phyloP scores from a whole-genome alignment of 2,329 filamentous ascomycete species.

The Botrytis aclada region DNA sequence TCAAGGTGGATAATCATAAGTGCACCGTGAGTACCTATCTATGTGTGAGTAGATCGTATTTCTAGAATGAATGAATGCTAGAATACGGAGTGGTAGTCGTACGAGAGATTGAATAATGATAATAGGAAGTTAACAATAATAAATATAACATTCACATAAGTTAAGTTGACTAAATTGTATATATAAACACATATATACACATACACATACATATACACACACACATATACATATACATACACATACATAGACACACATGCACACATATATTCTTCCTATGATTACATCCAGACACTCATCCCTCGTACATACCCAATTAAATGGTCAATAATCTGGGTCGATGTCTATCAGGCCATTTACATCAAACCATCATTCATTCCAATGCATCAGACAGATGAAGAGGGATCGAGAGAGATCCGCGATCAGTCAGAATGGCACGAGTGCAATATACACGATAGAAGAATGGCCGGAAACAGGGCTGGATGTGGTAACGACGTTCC shows the following conservation, averaged over 20 bases:
- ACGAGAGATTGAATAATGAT: background rate
- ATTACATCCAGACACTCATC: background rate
- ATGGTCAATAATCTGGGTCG: background rate
- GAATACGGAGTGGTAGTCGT: background rate
- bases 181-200: background rate
- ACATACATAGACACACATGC: no score
- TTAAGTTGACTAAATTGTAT: no score
- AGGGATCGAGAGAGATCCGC: background rate
- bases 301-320: background rate
- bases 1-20: no score
- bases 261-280: background rate
- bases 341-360: background rate
- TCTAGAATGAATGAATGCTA: background rate
- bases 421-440: background rate
- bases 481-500: background rate
- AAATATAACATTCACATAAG: background rate
- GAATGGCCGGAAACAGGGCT: conserved; percentile 8
- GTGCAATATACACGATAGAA: background rate
- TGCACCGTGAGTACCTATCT: no score
- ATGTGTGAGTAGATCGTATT: background rate
- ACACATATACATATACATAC: no score
- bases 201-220: no score
- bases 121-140: background rate
- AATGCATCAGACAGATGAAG: no score
- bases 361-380: background rate